Evolutionary conservation across 2,329 filamentous ascomycete species (phyloP), one percentile per base, ranked within the genome.

Genomic region (Pyricularia pennisetigena): DNA sequence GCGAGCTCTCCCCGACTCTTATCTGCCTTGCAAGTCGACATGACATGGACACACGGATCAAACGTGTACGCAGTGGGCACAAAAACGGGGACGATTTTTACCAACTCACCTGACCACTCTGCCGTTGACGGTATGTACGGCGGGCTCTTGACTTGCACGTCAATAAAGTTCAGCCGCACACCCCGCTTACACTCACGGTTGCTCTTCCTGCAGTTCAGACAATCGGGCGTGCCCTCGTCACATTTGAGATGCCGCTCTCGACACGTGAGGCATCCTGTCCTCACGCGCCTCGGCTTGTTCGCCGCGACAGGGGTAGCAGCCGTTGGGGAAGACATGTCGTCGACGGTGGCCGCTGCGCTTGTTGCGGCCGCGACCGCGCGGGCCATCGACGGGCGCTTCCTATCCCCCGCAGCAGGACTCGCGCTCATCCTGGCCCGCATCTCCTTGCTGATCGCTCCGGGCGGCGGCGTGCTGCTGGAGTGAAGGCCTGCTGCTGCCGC

Each of bases 181-280:
- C 94, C 94, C 72, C 93, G 87, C 76, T 94, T 93, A 81, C 94
- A 98, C 69, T 89, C 82, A 66, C 94, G 85, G 74, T 88, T 94
- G 67, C 94, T 95, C 79, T 97, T 97, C 69, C 88, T 87, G 79
- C 94, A 97, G 74, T 97, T 97, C 73, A 90, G 82, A 71, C 85
- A 88, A 41, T 83, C 80, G 6, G 85, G 85, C 4, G 79, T 73
- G 5, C 83, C 89, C 77, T 97, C 93, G 75, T 97, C 94, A 77
- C 94, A 97, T 78, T 97, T 97, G 67, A 97, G 82, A 81, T 97
- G 94, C 64, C 93, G 84, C 77, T 97, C 91, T 72, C 94, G 85
- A 78, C 94, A 97, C 2, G 94, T 97, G 72, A 97, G 80, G 76
- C 94, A 97, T 54, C 94, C 94, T 3, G 94, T 97, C 64, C 94